phyloP scores from a whole-genome alignment of 169 alveolate genomes.

The Cryptosporidium parvum region DNA sequence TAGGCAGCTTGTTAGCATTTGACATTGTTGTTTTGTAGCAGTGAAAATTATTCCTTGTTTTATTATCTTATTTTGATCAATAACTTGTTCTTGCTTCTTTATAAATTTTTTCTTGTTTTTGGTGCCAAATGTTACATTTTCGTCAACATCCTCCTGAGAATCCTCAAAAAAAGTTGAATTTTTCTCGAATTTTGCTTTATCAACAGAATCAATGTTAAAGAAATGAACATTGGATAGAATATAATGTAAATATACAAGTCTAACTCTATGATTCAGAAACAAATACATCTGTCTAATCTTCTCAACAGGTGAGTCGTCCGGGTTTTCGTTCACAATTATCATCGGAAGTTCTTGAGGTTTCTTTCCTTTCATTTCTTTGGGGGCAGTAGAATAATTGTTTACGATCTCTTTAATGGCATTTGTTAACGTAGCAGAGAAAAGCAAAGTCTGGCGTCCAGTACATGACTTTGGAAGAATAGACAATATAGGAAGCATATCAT shows the following conservation, averaged over 20 bases:
- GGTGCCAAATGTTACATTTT: neutral
- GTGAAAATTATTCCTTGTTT: constrained; percentile 93
- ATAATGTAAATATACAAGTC: constrained; percentile 53
- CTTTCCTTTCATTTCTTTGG: neutral
- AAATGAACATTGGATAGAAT: constrained; percentile 27
- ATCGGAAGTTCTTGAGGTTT: constrained; percentile 70
- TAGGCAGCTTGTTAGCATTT: constrained; percentile 90
- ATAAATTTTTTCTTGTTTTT: neutral
- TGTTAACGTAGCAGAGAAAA: constrained; percentile 98
- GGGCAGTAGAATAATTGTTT: neutral
- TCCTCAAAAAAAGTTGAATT: constrained; percentile 38
- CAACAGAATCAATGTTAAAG: constrained; percentile 47
- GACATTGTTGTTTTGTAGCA: constrained; percentile 91
- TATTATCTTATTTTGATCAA: constrained; percentile 1
- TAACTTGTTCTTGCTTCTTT: neutral
- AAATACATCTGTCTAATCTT: constrained; percentile 62
- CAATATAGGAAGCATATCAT: constrained; percentile 82
- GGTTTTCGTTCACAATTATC: constrained; percentile 54
- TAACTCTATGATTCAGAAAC: constrained; percentile 57
- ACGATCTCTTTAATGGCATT: constrained; percentile 84
- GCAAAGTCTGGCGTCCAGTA: constrained; percentile 91
- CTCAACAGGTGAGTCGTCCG: constrained; percentile 50
- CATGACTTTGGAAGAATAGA: constrained; percentile 82
- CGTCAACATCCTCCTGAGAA: constrained; percentile 53
- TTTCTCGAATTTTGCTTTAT: constrained; percentile 16